Evolutionary conservation across 768 basidiomycete genomes (phyloP), one percentile per base, ranked within the genome.

Genomic region (Leucosporidium creatinivorum): DNA sequence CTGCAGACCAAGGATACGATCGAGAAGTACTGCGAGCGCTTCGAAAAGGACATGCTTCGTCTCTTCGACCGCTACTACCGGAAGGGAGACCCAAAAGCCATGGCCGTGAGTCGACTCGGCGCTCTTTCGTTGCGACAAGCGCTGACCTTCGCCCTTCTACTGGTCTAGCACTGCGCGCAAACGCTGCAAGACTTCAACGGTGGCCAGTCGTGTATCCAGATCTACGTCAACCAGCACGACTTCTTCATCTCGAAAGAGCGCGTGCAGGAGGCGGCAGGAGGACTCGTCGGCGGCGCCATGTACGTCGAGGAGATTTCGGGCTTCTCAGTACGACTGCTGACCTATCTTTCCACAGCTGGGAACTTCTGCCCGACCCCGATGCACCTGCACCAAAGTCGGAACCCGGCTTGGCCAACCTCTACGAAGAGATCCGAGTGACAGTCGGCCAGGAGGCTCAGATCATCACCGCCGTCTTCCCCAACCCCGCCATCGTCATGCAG

Each of bases 181-280:
- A 94, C 91, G 3, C 81, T 99, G 9, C 84, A 96, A 23, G 96
- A 98, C 78, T 99, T 99, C 80, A 99, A 99, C 72, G 96, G 96
- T 9, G 96, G 96, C 13, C 82, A 89, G 54, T 94, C 93, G 0
- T 98, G 96, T 76, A 89, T 99, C 8, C 93, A 97, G 78, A 91
- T 98, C 18, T 99, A 98, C 75, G 96, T 99, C 63, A 99, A 98
- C 75, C 96, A 99, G 77, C 96, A 99, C 74, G 96, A 98, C 77
- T 99, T 99, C 82, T 99, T 99, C 82, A 97, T 98, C 77, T 80
- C 80, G 21, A 81, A 81, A 65, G 93, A 93, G 76, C 85, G 90
- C 62, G 86, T 91, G 49, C 86, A 88, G 47, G 78, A 81, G 54
- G 61, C 63, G 6, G 78, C 77, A 5, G 64, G 67, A 57, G 65